A percentile compares a stretch with the other conserved stretches of the same genome.
These are phyloP conservation scores for Hyparrhenia diplandra DNA, from an alignment of 176 grass and related monocot species.

Conservation along the genomic window DNA sequence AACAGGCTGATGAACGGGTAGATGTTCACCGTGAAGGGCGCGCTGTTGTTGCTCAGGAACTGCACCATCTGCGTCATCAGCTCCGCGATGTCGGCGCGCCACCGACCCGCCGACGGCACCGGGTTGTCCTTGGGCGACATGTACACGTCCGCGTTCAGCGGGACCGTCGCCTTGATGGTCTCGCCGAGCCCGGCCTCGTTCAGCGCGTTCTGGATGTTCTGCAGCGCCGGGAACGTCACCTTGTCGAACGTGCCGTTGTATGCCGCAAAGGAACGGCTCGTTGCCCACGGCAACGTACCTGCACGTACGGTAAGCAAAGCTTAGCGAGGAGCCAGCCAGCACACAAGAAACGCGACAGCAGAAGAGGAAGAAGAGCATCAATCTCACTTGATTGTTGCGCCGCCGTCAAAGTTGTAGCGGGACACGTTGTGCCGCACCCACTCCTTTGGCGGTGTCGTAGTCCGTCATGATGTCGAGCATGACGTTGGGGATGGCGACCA, in stretches of 20 bases:
- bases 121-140: constrained; percentile 21
- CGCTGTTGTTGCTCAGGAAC: constrained; percentile 69
- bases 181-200: constrained; percentile 72
- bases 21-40: constrained; percentile 95
- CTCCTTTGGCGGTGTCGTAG: constrained; percentile 48
- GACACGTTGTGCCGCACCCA: constrained; percentile 67
- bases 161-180: constrained; percentile 65
- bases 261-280: constrained; percentile 59
- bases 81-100: constrained; percentile 52
- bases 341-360: no score
- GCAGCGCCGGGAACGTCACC: constrained; percentile 65
- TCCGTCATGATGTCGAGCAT: constrained; percentile 61
- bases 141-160: constrained; percentile 84
- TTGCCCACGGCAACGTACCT: constrained; percentile 84
- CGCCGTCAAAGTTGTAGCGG: constrained; percentile 70
- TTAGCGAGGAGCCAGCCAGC: no score
- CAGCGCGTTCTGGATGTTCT: constrained; percentile 79
- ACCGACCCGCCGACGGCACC: constrained; percentile 69
- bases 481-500: constrained; percentile 84
- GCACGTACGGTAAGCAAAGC: no score
- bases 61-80: constrained; percentile 77
- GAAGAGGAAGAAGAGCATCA: neutral
- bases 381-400: constrained; percentile 69
- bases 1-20: constrained; percentile 91
- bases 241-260: constrained; percentile 82